phyloP scores from a whole-genome alignment of 768 basidiomycete species.

The Boletus sp. region DNA sequence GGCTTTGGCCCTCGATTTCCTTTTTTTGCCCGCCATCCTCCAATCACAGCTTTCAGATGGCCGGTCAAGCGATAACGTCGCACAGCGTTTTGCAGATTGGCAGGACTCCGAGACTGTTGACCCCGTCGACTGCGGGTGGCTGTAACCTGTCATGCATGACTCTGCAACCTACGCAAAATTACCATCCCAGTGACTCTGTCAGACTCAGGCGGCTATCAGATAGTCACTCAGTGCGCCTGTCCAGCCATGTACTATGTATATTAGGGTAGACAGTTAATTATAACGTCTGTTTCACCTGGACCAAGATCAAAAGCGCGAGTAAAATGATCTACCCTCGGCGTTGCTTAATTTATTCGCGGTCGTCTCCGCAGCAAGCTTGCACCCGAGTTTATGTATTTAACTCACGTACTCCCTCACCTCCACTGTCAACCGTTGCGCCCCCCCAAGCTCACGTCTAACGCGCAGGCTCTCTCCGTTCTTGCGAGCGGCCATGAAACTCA shows the following conservation, averaged over 20 bases:
- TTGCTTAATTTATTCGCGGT: constrained; percentile 8
- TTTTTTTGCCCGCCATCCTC: too few species aligned
- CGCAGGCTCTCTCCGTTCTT: background rate
- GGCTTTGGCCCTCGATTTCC: too few species aligned
- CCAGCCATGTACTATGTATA: too few species aligned
- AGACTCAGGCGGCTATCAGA: background rate
- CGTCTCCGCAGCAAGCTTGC: constrained; percentile 12
- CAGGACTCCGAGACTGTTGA: background rate
- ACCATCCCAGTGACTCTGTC: background rate
- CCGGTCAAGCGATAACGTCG: too few species aligned
- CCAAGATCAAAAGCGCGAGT: too few species aligned
- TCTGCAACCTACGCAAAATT: too few species aligned
- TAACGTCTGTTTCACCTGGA: too few species aligned
- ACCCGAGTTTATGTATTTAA: background rate
- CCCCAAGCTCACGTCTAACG: background rate
- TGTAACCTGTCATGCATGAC: background rate
- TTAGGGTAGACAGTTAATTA: too few species aligned
- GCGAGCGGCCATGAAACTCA: constrained; percentile 14
- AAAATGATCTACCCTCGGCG: background rate
- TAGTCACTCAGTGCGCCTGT: too few species aligned
- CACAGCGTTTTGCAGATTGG: too few species aligned
- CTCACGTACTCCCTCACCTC: background rate
- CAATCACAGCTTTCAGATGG: too few species aligned
- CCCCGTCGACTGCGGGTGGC: background rate
- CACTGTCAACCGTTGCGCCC: background rate